Base-by-base conservation (phyloP, 768 basidiomycete genomes). In the Suillus weaverae region DNA sequence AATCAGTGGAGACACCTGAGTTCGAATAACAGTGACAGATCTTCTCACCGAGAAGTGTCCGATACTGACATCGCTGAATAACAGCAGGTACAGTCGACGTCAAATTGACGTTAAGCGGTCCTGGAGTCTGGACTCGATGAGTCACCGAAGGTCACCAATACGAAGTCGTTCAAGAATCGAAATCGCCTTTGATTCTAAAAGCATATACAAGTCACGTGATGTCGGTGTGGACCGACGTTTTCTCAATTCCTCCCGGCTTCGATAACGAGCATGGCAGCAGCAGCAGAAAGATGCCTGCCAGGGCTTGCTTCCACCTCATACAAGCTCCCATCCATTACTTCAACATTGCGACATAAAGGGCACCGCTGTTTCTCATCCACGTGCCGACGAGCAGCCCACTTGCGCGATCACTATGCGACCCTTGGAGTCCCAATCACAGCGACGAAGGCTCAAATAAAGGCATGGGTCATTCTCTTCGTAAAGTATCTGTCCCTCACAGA, bases 381-480 rank as follows among this genome's bases (percentile, higher is more conserved):
- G 1, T 13, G 61, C 6, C 44, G 53, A 43, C 36, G 53, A 39
- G 20, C 68, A 60, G 57, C 65, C 9, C 72, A 67, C 14, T 65
- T 64, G 16, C 18, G 48, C 48, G 72, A 77, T 46, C 74, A 76
- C 36, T 77, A 77, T 55, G 70, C 73, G 4, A 39, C 66, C 5
- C 74, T 77, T 11, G 66, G 69, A 4, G 56, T 76, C 46, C 72
- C 76, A 14, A 65, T 69, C 50, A 66, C 64, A 14, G 75, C 76
- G 39, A 77, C 74, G 46, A 74, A 66, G 55, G 76, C 74, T 20
- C 75, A 76, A 38, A 77, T 76, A 65, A 76, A 76, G 50, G 74
- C 76, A 64, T 33, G 33, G 11, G 26, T 30, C 30, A 32, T 13
- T 44, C 5, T 38, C 16, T 33, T 32, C 13, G 26, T 20, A 57